A percentile compares a stretch with the other conserved stretches of the same genome.
phyloP scores from a whole-genome alignment of 2,329 filamentous ascomycete species.

The Aspergillus sp. region DNA sequence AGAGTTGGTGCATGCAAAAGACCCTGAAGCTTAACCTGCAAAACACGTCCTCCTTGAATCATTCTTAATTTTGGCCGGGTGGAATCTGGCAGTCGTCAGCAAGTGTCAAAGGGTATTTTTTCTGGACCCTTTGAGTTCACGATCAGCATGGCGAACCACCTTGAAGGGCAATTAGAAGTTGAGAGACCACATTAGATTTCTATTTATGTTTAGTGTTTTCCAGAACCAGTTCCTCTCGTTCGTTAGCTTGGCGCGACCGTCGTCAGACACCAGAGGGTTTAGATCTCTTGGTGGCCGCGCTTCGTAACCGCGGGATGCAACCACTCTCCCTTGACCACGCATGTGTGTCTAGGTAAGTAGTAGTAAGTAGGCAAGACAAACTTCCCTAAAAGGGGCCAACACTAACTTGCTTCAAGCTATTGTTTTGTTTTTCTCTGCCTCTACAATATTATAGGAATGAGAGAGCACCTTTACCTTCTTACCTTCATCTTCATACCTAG shows the following conservation, averaged over 20 bases:
- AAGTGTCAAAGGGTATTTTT: background rate
- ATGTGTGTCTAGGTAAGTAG: background rate
- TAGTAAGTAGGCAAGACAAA: background rate
- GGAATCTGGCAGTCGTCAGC: background rate
- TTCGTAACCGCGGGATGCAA: conserved; percentile 7
- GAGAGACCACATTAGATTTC: conserved; percentile 1
- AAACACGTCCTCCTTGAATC: conserved; percentile 11
- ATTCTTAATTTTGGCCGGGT: background rate
- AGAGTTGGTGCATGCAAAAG: background rate
- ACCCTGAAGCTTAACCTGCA: conserved; percentile 19
- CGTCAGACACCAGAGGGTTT: conserved; percentile 1
- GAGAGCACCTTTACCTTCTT: background rate
- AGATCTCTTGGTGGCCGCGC: background rate
- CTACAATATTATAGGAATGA: background rate
- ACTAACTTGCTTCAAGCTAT: too few relatives aligned
- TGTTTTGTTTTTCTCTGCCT: background rate
- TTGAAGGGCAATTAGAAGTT: background rate
- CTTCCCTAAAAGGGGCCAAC: background rate
- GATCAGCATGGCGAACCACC: conserved; percentile 12
- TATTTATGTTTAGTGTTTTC: conserved; percentile 6
- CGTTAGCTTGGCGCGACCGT: conserved; percentile 5
- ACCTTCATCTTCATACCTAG: background rate
- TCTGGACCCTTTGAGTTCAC: background rate
- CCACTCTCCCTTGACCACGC: conserved; percentile 6
- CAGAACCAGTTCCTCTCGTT: conserved; percentile 5